A percentile compares a stretch with the other conserved stretches of the same genome.
Conservation (phyloP, 805 yeast species). For the Candida michaelii region DNA sequence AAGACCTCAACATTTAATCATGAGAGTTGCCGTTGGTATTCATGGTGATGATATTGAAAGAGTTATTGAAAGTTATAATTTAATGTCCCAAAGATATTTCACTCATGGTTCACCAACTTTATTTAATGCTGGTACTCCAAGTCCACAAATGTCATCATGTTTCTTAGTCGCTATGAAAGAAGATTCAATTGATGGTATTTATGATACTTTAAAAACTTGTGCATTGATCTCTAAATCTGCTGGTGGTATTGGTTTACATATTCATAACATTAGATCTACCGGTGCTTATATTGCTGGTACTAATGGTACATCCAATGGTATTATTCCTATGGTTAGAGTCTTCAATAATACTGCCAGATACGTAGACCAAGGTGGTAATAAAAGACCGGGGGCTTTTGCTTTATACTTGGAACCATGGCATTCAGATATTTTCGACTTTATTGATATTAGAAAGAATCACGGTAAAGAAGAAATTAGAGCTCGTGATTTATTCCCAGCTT, state of each 20-base stretch:
- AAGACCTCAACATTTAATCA: slow-evolving; percentile 60
- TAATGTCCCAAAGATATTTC: slow-evolving; percentile 59
- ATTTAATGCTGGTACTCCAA: slow-evolving; percentile 62
- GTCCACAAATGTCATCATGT: slow-evolving; percentile 61
- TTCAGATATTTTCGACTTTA: slow-evolving; percentile 56
- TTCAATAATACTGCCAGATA: slow-evolving; percentile 64
- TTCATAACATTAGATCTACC: slow-evolving; percentile 57
- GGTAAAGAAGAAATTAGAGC: slow-evolving; percentile 66
- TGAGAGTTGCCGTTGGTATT: slow-evolving; percentile 63
- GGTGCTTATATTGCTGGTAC: slow-evolving; percentile 65
- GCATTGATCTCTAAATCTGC: slow-evolving; percentile 64
- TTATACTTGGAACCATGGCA: slow-evolving; percentile 65
- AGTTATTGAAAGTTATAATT: slow-evolving; percentile 55
- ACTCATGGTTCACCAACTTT: slow-evolving; percentile 64
- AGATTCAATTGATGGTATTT: slow-evolving; percentile 63
- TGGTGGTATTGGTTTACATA: slow-evolving; percentile 64
- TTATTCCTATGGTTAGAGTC: slow-evolving; percentile 62
- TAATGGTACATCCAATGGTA: slow-evolving; percentile 62
- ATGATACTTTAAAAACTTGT: slow-evolving; percentile 59
- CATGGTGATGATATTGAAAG: slow-evolving; percentile 54
- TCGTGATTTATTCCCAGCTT: slow-evolving; percentile 61
- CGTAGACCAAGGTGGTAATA: slow-evolving; percentile 67
- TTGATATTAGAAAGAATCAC: slow-evolving; percentile 61
- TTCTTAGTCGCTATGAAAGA: slow-evolving; percentile 64
- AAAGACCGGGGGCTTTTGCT: slow-evolving; percentile 66